Base-by-base conservation (phyloP, 148 eudicot genomes). In the Dianthus caryophyllus region DNA sequence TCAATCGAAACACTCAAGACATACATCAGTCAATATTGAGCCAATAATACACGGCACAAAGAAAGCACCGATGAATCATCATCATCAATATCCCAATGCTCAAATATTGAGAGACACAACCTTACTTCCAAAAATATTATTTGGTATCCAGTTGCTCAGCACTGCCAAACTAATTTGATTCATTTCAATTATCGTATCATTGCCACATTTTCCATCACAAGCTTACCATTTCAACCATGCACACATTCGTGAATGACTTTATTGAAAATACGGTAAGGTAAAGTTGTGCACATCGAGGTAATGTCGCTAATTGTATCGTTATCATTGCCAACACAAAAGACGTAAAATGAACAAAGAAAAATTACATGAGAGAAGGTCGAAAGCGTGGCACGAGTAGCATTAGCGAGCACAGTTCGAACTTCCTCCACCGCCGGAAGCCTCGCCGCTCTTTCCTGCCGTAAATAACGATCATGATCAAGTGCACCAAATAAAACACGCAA, bases 351-450 rank as follows among this genome's bases (percentile, higher is more conserved):
- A 57, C 50, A 71, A 14, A 16, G 6, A 13, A 18, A 5, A 63
- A 51, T 57, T n/a, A 92, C 97, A 85, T 81, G 78, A 68, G 98
- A 93, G 76, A 89, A 84, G 50, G 98, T 93, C 21, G 98, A 90
- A 59, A 93, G 97, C 78, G 83, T 73, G 41, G 84, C 98, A 13
- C 97, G 95, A 20, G 76, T 65, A 77, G 80, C 69, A 74, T 90
- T 74, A 72, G 75, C 75, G 57, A 93, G 86, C 54, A 90, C 66
- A 2, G 96, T 90, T 50, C 78, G 81, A 52, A 90, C 73, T 75
- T 90, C 90, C 58, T 87, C 92, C 48, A 76, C 71, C 2, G 92
- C 88, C 18, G 89, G 84, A 74, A 93, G 85, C 83, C 88, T 82
- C 64, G 85, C 88, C 46, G 98, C 96, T 74, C 84, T 93, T 66